phyloP scores from a whole-genome alignment of 2,329 filamentous ascomycete species.

The Colletotrichum sp. region DNA sequence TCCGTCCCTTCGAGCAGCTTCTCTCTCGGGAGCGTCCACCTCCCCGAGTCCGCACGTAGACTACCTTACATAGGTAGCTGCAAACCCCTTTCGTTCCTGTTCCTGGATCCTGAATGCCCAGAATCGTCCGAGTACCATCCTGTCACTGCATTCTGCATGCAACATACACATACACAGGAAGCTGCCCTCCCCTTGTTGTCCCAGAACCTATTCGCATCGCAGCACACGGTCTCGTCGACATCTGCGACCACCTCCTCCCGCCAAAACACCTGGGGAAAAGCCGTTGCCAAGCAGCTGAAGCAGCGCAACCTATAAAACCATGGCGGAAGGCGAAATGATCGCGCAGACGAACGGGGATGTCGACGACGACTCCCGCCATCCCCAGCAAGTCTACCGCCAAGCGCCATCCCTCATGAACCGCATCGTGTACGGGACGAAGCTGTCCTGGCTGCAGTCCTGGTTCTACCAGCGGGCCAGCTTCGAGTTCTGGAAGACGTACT shows the following conservation, averaged over 20 bases:
- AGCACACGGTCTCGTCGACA: neutral
- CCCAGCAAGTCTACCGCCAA: neutral
- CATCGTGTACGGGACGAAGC: constrained; percentile 16
- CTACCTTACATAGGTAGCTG: neutral
- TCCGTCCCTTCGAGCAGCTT: constrained; percentile 8
- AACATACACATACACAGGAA: neutral
- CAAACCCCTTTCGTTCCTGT: neutral
- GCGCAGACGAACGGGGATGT: neutral
- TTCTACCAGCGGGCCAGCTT: constrained; percentile 15
- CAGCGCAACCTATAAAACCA: neutral
- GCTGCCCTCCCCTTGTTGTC: neutral
- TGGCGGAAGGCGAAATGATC: neutral
- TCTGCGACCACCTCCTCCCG: neutral
- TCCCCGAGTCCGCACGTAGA: constrained; percentile 14
- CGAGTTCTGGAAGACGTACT: constrained; percentile 12
- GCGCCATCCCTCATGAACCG: constrained; percentile 10
- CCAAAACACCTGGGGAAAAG: neutral
- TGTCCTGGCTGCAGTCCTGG: constrained; percentile 9
- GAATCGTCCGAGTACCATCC: neutral
- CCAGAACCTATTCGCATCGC: neutral
- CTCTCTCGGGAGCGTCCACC: constrained; percentile 16
- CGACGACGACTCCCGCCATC: neutral
- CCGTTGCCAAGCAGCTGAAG: neutral
- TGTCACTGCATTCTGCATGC: neutral
- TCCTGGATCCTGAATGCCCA: neutral